phyloP scores from a whole-genome alignment of 2,329 filamentous ascomycete genomes.

The Phialemonium atrogriseum region DNA sequence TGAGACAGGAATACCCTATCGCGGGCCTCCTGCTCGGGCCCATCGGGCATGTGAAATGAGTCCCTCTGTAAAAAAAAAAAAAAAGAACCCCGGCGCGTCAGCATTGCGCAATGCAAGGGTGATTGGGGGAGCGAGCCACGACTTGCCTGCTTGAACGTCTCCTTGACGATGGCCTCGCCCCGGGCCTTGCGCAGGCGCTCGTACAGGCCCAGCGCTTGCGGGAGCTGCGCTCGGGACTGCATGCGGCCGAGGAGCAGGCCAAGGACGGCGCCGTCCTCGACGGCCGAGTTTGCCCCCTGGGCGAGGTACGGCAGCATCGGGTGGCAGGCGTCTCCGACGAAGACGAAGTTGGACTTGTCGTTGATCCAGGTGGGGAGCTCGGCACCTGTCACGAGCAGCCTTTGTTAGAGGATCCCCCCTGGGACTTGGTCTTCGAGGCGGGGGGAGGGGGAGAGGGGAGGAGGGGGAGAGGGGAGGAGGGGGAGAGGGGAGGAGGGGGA shows the following conservation, averaged over 20 bases:
- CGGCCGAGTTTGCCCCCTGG: conserved; percentile 57
- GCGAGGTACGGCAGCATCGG: conserved; percentile 56
- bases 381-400: not conserved
- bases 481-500: too few relatives aligned
- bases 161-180: conserved; percentile 46
- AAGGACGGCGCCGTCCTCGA: conserved; percentile 61
- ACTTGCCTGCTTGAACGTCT: conserved; percentile 42
- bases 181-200: conserved; percentile 37
- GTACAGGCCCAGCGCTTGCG: conserved; percentile 34
- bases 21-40: conserved; percentile 47
- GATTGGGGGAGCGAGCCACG: too few relatives aligned
- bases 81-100: too few relatives aligned
- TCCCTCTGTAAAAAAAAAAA: conserved; percentile 36
- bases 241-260: conserved; percentile 48
- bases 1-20: conserved; percentile 50
- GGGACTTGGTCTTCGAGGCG: too few relatives aligned
- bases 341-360: conserved; percentile 39
- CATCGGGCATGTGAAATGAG: conserved; percentile 44
- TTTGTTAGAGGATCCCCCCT: too few relatives aligned
- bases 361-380: conserved; percentile 49
- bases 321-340: conserved; percentile 53
- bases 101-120: conserved; percentile 8
- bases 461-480: too few relatives aligned
- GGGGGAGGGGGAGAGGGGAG: too few relatives aligned
- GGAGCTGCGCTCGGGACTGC: conserved; percentile 33